These are phyloP conservation scores for Anethum foeniculum DNA, from an alignment of 140 eudicot genomes.

Conservation along the genomic window DNA sequence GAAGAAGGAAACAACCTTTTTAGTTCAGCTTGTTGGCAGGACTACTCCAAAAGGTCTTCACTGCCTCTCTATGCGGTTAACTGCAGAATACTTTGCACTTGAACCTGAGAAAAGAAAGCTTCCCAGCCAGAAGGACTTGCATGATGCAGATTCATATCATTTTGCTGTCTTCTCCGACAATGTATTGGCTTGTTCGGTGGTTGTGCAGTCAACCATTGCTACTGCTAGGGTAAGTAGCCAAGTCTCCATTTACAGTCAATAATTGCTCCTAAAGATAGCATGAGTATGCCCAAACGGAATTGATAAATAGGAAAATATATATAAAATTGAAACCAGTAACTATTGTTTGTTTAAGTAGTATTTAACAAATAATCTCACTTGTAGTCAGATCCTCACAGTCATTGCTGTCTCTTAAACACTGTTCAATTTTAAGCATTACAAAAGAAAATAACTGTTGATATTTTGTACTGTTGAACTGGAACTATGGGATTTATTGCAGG, in stretches of 20 bases:
- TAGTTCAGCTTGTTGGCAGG: slow-evolving; percentile 78
- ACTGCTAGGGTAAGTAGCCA: slow-evolving; percentile 52
- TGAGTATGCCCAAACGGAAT: neutral
- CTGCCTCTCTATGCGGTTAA: slow-evolving; percentile 95
- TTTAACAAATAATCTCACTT: neutral
- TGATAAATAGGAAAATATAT: neutral
- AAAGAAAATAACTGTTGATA: no score
- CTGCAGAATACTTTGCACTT: slow-evolving; percentile 64
- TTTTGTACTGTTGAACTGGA: no score
- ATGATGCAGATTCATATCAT: slow-evolving; percentile 46
- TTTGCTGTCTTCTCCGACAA: slow-evolving; percentile 82
- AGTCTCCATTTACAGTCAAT: neutral
- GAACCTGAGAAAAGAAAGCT: slow-evolving; percentile 49
- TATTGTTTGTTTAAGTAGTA: neutral
- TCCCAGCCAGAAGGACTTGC: slow-evolving; percentile 35
- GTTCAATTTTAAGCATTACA: neutral
- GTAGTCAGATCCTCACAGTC: neutral
- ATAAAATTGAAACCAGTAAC: neutral
- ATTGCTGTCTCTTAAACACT: neutral
- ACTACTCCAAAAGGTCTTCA: slow-evolving; percentile 96
- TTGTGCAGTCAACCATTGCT: slow-evolving; percentile 73
- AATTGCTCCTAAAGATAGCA: neutral
- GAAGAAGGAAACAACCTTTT: slow-evolving; percentile 59
- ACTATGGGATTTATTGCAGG: no score
- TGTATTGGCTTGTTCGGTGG: slow-evolving; percentile 81